A percentile compares a stretch with the other conserved stretches of the same genome.
Conservation (phyloP, 139 green algal species). For the Chloropicon primus region DNA sequence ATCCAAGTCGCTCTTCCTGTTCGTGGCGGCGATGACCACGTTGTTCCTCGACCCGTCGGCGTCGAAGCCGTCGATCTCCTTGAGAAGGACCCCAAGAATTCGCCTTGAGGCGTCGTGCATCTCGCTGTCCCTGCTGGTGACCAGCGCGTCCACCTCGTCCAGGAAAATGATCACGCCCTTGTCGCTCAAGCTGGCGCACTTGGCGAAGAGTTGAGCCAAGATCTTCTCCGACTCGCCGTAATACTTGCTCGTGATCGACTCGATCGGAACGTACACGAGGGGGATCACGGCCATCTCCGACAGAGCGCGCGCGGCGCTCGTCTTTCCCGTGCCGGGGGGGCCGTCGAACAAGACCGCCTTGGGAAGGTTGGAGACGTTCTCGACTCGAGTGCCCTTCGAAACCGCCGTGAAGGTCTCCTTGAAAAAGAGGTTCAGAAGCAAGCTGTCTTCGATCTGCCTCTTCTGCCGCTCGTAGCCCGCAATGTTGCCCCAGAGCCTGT, state of each 20-base stretch:
- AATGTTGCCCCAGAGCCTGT: background rate
- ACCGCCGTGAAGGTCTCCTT: conserved; percentile 68
- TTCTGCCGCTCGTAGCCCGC: conserved; percentile 83
- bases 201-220: conserved; percentile 42
- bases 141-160: conserved; percentile 66
- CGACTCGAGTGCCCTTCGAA: conserved; percentile 35
- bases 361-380: conserved; percentile 38
- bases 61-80: conserved; percentile 67
- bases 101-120: conserved; percentile 80
- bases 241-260: conserved; percentile 62
- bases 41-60: conserved; percentile 9
- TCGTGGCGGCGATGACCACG: conserved; percentile 80
- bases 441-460: conserved; percentile 67
- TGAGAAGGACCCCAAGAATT: conserved; percentile 74
- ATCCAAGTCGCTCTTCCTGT: conserved; percentile 73
- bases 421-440: conserved; percentile 64
- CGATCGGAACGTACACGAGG: conserved; percentile 85
- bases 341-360: conserved; percentile 80
- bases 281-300: conserved; percentile 43
- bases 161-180: conserved; percentile 64
- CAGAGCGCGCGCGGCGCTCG: conserved; percentile 63
- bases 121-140: conserved; percentile 27
- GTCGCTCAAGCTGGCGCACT: conserved; percentile 22
- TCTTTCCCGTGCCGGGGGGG: conserved; percentile 73
- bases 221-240: conserved; percentile 64